Conservation (phyloP, 768 basidiomycete species). For the Calocybe gangraenosa region DNA sequence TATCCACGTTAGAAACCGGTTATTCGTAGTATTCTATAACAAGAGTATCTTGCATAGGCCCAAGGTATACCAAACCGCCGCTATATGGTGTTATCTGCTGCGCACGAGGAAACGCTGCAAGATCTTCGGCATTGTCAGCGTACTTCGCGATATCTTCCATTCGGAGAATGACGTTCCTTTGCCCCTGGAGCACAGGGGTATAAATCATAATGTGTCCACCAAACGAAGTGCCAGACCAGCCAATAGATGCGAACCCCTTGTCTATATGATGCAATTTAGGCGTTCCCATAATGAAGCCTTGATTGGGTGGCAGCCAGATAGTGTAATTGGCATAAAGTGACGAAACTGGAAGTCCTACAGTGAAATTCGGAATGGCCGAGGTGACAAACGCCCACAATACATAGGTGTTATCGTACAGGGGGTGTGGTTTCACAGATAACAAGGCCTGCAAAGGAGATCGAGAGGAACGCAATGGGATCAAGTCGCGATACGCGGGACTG, state of each 20-base stretch:
- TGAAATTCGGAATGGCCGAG: conserved; percentile 5
- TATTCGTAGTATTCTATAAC: conserved; percentile 7
- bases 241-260: background rate
- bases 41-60: background rate
- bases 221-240: conserved; percentile 6
- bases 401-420: conserved; percentile 4
- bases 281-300: background rate
- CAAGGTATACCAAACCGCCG: conserved; percentile 3
- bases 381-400: conserved; percentile 3
- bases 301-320: background rate
- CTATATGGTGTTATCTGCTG: conserved; percentile 4
- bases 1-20: too few species aligned
- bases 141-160: background rate
- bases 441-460: background rate
- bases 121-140: background rate
- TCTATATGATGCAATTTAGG: background rate
- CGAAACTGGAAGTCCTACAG: background rate
- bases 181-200: background rate
- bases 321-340: conserved; percentile 1
- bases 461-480: background rate
- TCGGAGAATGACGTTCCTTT: background rate
- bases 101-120: background rate
- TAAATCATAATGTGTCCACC: conserved; percentile 4
- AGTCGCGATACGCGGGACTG: background rate
- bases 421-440: conserved; percentile 5